Evolutionary conservation across 1,284 basidiomycete species (phyloP), one percentile per base, ranked within the genome.

Genomic region (Polyporus tsugae): DNA sequence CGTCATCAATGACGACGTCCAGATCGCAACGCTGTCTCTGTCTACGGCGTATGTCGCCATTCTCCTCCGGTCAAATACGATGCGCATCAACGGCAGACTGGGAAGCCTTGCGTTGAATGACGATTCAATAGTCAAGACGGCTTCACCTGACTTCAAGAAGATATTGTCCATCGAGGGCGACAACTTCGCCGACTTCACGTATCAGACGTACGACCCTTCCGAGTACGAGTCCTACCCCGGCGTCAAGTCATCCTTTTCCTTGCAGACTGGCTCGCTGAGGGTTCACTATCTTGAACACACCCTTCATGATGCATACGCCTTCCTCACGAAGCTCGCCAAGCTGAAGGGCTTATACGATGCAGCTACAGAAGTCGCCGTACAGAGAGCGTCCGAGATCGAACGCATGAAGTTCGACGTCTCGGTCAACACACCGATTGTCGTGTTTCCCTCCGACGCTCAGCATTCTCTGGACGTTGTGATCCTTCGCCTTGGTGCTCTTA

Each of bases 291-390:
- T 98, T 68, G 95, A 98, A 77, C 86, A 92, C 71, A 95, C 97
- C 9, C 84, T 99, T 33, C 95, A 91, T 64, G 91, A 94, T 74
- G 89, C 99, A 41, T 94, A 95, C 75, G 80, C 90, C 29, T 99
- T 97, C 82, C 82, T 96, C 65, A 84, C 90, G 74, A 95, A 97
- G 79, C 91, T 99, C 64, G 95, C 96, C 2, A 92, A 91, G 72
- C 88, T 98, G 75, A 98, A 98, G 82, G 94, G 94, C 1, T 82
- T 99, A 9, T 99, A 99, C 76, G 97, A 99, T 80, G 91, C 96
- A n/a, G 95, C 97, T 9, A 94, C 95, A 6, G 90, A 94, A 78
- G 97, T 91, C 22, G 98, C 98, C 25, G 95, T 95, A 9, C 96
- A 98, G 77, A 89, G 90, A 62, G 98, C 97, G 4, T 91, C 95